phyloP scores from a whole-genome alignment of 305 asterid genomes.

The Fraxinus nigra region DNA sequence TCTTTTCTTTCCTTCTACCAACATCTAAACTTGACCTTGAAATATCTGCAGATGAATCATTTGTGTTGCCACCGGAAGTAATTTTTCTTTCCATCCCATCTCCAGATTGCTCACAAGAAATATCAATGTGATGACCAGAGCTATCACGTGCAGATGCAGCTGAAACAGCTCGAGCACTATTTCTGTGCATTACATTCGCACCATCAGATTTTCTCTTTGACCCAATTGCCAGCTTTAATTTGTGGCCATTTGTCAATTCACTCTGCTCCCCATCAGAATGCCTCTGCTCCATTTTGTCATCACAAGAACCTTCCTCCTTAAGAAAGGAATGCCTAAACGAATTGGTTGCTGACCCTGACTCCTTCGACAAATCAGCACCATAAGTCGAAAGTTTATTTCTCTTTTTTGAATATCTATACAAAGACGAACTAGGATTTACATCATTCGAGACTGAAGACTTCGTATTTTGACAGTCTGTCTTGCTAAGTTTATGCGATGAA shows the following conservation, averaged over 20 bases:
- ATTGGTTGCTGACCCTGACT: conserved; percentile 31
- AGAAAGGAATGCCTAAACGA: conserved; percentile 27
- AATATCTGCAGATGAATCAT: conserved; percentile 36
- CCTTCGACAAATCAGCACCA: conserved; percentile 32
- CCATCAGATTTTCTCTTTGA: conserved; percentile 46
- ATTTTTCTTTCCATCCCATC: conserved; percentile 29
- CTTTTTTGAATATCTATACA: conserved; percentile 31
- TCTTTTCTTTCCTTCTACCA: conserved; percentile 43
- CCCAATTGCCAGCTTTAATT: conserved; percentile 33
- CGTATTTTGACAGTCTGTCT: conserved; percentile 33
- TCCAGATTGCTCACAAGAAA: conserved; percentile 28
- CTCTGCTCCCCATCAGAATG: conserved; percentile 35
- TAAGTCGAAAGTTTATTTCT: conserved; percentile 31
- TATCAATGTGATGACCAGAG: background rate
- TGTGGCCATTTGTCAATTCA: conserved; percentile 53
- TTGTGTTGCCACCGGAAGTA: conserved; percentile 29
- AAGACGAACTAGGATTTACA: conserved; percentile 29
- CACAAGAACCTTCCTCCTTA: conserved; percentile 32
- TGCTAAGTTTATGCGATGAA: conserved; percentile 43
- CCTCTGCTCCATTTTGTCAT: conserved; percentile 32
- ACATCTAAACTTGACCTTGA: conserved; percentile 33
- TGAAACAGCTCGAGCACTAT: conserved; percentile 32
- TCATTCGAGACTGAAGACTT: conserved; percentile 33
- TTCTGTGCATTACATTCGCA: conserved; percentile 27
- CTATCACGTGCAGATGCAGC: background rate